Base-by-base conservation (phyloP, 257 asterid genomes). In the Ligustrum vulgare region DNA sequence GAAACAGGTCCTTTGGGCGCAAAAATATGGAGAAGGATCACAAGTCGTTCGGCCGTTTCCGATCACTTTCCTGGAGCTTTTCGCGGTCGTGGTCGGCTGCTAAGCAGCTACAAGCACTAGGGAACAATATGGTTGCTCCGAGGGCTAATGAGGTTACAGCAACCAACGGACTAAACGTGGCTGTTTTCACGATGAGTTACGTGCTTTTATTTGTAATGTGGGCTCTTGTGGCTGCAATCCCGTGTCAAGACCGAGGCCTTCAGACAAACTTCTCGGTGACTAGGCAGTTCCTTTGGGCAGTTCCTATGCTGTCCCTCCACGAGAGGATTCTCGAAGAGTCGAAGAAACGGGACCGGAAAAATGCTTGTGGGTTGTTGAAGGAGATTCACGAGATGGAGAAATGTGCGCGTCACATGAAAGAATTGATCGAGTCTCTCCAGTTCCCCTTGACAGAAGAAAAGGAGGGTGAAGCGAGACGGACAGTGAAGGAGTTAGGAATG, bases 11-110 rank as follows among this genome's bases (percentile, higher is more conserved):
- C 1, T 80, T 79, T 15, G 79, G 81, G 28, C 71, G 83, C n/a
- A 47, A 32, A 6, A 71, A 71, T 65, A 47, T 69, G n/a, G 68
- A 80, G 54, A 54, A 60, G 75, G 80, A 41, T 31, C 67, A 69
- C 5, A 66, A 12, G 8, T 78, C 80, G 22, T 33, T 66, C 25
- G 51, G 76, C 32, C 78, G 76, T 28, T 72, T 69, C 25, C 74
- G 84, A n/a, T 76, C 84, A 8, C 63, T 80, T 28, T 80, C 84
- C 1, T 80, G 84, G 81, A 72, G 81, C 31, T 81, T 80, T 22
- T 76, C 84, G 3, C 54, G 80, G 66, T 64, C 75, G 1, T 80
- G 84, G 84, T 80, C 84, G 5, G 84, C 84, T 56, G 75, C 81
- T 25, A 76, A 60, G 76, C 84, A 80, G 70, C 84, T 80, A 25